Evolutionary conservation across 192 early-diverging fungal species (phyloP), one percentile per base, ranked within the genome.

Genomic region (Coemansia sp.): DNA sequence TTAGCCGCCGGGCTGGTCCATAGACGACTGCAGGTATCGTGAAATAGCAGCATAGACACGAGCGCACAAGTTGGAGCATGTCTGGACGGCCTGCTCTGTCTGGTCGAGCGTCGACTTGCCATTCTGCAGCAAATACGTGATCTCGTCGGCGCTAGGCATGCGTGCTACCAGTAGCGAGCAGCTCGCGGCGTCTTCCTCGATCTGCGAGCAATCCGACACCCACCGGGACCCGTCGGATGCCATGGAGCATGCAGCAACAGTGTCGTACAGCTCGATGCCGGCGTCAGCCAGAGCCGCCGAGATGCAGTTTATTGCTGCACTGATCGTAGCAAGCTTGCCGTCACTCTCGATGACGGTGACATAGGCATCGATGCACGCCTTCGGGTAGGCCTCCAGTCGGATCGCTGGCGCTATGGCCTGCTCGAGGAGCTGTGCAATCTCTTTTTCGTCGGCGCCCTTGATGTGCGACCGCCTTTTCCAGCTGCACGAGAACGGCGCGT

Each of bases 321-420:
- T 71, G 14, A 83, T 65, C 4, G 82, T 76, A n/a, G 76, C 74
- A 7, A 65, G 59, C 62, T 68, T 80, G 50, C 82, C 82, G 36
- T 83, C 82, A 65, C 73, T 77, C 59, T 83, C 77, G 40, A 83
- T 76, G 2, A 83, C 82, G 2, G 82, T 79, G 57, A 83, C 71
- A 64, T 62, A 79, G 1, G 78, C 74, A 25, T 74, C 75, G 37
- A 83, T 73, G 40, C 67, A 67, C 1, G 77, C 68, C 63, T 83
- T 83, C 11, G 82, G 82, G 38, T 83, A 83, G 19, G 57, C 57
- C 15, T 83, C 74, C n/a, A 83, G 62, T 6, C 77, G 72, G 22
- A 83, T 79, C 11, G 76, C 77, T 4, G 82, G 82, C 27, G 67
- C 64, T 5, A 83, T 36, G 11, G 82, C 70, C 42, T 83, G 70